Evolutionary conservation across 129 eudicot species (phyloP), one percentile per base, ranked within the genome.

Genomic region (Chrysanthemum lavandulifolium): DNA sequence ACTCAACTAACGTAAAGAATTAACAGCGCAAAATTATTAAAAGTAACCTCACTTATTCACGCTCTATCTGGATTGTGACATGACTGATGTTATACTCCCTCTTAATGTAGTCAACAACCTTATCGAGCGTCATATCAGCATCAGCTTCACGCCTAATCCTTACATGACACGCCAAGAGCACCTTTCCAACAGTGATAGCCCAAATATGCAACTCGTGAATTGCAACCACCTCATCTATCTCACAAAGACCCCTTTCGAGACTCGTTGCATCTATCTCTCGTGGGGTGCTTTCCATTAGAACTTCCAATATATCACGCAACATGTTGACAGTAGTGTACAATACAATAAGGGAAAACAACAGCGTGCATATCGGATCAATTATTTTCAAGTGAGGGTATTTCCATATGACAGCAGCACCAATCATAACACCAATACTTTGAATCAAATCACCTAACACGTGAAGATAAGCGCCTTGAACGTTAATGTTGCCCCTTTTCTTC

Each of bases 251-350:
- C 21, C 77, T 69, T 48, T 87, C 82, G 6, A 87, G 77, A 74
- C 81, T 81, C 8, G 92, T 84, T 12, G 92, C 92, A 67, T 87
- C 92, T 1, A 87, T 87, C 70, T 87, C 92, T 62, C 92, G 59
- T 0, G 92, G 92, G 6, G 92, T 84, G 77, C 86, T 87, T 71
- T 87, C 92, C 92, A 87, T 87, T 66, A 87, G 56, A 70, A 87
- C 92, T 52, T 84, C 92, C 66, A 84, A 75, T 16, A 87, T 87
- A 61, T 79, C 82, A 16, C 89, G 72, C 49, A 87, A 21, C 92
- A 87, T 84, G 60, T 76, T 87, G 78, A 87, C 73, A 15, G 92
- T 87, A 0, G 92, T 87, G 29, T 76, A 84, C 81, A 87, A 43
- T 19, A 87, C 92, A 8, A 87, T 75, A 18, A 87, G 64, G 8